These are phyloP conservation scores for Puccinia horiana DNA, from an alignment of 1,284 basidiomycete genomes.

Conservation along the genomic window DNA sequence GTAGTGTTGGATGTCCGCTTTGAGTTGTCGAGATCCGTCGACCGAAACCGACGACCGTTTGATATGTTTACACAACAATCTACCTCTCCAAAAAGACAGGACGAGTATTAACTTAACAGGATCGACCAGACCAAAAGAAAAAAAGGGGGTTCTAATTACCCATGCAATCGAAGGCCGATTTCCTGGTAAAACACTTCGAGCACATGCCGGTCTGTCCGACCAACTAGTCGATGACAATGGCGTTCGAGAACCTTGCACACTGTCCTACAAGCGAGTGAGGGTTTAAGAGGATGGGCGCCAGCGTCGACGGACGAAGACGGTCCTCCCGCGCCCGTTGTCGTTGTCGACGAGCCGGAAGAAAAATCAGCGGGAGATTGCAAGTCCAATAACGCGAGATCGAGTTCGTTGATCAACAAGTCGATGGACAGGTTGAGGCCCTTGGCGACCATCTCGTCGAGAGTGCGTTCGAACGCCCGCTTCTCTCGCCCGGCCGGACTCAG, in stretches of 20 bases:
- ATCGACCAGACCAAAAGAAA: neutral
- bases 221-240: conserved; percentile 86
- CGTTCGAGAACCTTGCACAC: conserved; percentile 81
- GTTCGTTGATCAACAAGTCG: conserved; percentile 94
- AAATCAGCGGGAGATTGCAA: conserved; percentile 83
- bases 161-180: conserved; percentile 85
- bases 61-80: conserved; percentile 92
- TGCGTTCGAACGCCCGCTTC: conserved; percentile 91
- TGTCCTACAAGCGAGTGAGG: conserved; percentile 80
- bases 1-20: conserved; percentile 80
- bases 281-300: conserved; percentile 57
- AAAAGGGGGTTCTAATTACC: conserved; percentile 61
- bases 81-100: conserved; percentile 56
- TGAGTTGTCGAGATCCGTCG: conserved; percentile 89
- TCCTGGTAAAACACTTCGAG: conserved; percentile 97
- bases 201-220: conserved; percentile 91
- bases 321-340: conserved; percentile 67
- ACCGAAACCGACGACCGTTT: conserved; percentile 94
- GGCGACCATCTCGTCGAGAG: conserved; percentile 88
- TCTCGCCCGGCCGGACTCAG: conserved; percentile 88
- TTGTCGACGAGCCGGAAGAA: conserved; percentile 71
- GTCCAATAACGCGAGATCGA: conserved; percentile 85
- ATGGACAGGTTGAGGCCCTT: conserved; percentile 90
- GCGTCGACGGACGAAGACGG: conserved; percentile 15
- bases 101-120: neutral